Evolutionary conservation across 768 basidiomycete genomes (phyloP), one percentile per base, ranked within the genome.

Genomic region (Pluteus cervinus): DNA sequence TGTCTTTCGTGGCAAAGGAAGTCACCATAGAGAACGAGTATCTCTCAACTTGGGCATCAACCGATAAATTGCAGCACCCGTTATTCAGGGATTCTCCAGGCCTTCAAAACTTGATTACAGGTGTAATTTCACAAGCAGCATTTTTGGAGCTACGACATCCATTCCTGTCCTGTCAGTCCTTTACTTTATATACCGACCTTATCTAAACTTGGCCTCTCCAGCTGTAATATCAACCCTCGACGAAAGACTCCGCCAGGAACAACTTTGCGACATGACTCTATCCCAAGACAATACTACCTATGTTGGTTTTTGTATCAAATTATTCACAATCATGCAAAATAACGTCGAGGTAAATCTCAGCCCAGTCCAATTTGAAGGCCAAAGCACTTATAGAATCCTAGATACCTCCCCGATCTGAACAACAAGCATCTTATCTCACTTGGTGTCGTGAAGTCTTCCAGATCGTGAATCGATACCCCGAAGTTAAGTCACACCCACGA

Each of bases 21-120:
- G 45, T 69, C 16, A 71, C 69, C 0, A 62, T 75, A 17, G 82
- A 84, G 51, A 72, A 73, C 39, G 69, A 79, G 41, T 86, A 76
- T 42, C 53, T 73, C 7, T 60, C 72, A 2, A 50, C 70, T 18
- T 48, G 88, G n/a, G 58, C 86, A 23, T 68, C 73, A 7, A 60
- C 79, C n/a, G 79, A 77, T 39, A 65, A 68, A 24, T 51, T 73
- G 7, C 68, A 60, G 7, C 79, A 86, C 53, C 67, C 73, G 4
- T 52, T 79, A 5, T 81, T 25, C 56, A 45, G 12, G 60, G 50
- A 12, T 45, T 66, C n/a, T 53, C 25, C 45, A 51, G 2, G 47
- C 43, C 39, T 36, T 48, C 15, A 44, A 50, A n/a, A 40, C 45
- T 0, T 35, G 42, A 32, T 37, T 41, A 36, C 39, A 50, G n/a